A percentile compares a stretch with the other conserved stretches of the same genome.
phyloP scores from a whole-genome alignment of 2,329 filamentous ascomycete genomes.

The Furcasterigmium sp. region DNA sequence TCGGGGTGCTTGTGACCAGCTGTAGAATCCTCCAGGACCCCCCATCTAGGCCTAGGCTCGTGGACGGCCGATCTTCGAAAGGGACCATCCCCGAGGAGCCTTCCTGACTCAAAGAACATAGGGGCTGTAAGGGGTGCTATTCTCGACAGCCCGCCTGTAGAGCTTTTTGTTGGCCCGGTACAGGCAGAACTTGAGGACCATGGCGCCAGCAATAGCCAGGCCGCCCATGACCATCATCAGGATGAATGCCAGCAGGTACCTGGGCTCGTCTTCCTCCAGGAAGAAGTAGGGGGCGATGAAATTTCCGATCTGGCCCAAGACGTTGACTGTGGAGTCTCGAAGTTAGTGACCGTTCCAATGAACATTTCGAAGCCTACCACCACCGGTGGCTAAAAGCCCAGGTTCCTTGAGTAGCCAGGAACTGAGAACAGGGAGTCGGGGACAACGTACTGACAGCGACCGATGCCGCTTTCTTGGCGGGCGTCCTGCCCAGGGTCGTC shows the following conservation, averaged over 20 bases:
- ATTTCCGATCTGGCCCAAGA: neutral
- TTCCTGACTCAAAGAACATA: neutral
- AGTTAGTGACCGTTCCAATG: too few species aligned
- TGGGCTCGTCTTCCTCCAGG: neutral
- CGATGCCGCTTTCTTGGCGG: conserved; percentile 54
- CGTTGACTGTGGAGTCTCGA: too few species aligned
- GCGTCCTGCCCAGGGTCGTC: conserved; percentile 67
- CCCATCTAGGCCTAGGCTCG: too few species aligned
- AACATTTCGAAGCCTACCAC: too few species aligned
- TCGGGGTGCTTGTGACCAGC: too few species aligned
- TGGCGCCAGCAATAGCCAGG: neutral
- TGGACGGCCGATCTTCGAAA: too few species aligned
- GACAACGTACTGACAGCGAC: too few species aligned
- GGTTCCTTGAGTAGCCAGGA: too few species aligned
- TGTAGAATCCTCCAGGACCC: too few species aligned
- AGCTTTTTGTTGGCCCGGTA: neutral
- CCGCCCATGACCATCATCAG: neutral
- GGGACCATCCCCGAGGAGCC: too few species aligned
- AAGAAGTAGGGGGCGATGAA: conserved; percentile 6
- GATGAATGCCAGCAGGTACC: neutral
- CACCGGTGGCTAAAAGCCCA: too few species aligned
- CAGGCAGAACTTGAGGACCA: neutral
- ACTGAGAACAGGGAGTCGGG: too few species aligned
- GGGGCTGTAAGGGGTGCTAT: neutral
- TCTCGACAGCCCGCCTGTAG: neutral